Base-by-base conservation (phyloP, 805 yeast species). In the Spathaspora sp. region DNA sequence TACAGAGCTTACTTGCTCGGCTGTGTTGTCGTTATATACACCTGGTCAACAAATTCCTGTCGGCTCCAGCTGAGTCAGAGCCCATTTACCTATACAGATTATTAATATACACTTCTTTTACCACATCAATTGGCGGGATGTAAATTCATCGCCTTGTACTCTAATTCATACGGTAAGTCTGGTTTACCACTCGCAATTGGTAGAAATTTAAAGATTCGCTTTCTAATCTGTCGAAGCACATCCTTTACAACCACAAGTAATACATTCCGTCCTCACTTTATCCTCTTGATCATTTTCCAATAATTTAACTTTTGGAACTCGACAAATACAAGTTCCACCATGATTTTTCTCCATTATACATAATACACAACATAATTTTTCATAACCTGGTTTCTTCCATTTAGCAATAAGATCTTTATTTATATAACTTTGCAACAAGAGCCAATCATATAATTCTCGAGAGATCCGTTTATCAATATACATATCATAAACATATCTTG, bases 321-420 rank as follows among this genome's bases (percentile, higher is more conserved):
- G 70, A 63, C 97, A 91, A 18, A 91, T 81, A 67, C 97, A 91
- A 0, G 90, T 80, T 5, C 82, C 78, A 5, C 82, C 82, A 58
- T 85, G 87, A 58, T 80, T 80, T 44, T 77, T 83, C 55, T 86
- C 90, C 60, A 81, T 81, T 32, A 91, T 89, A 64, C 97, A 91
- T 55, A 79, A 77, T 53, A 91, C 66, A 64, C 97, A 91, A 62
- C 97, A 91, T 46, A 91, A 69, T 51, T 85, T 80, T 62, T 91
- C 97, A 65, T 91, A 91, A 9, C 97, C 97, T 61, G 81, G 84
- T 61, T 85, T 85, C 66, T 81, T 83, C 92, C 92, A 86, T 55
- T 73, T 91, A 19, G 96, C 93, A 29, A 91, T 88, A 51, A 91
- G 69, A 44, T 81, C 78, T 5, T 73, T 80, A 62, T 91, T 93